phyloP scores from a whole-genome alignment of 495 filamentous ascomycete species.

The Aspergillus asperescens region DNA sequence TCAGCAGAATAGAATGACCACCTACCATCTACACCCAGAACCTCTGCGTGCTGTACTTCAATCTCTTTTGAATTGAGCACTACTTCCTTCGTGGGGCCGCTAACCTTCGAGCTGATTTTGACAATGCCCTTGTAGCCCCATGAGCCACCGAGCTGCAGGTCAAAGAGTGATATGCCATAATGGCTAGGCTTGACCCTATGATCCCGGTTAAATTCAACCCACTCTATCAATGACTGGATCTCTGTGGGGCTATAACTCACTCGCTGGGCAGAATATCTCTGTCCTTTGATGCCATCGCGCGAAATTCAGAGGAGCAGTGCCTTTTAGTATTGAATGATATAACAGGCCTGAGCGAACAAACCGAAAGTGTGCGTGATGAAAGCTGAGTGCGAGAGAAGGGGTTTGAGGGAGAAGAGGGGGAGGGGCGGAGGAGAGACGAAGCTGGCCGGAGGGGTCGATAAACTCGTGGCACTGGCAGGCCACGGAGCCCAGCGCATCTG shows the following conservation, averaged over 20 bases:
- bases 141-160: conserved; percentile 62
- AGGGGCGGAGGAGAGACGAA: conserved; percentile 20
- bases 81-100: conserved; percentile 60
- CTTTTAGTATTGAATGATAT: conserved; percentile 19
- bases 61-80: conserved; percentile 61
- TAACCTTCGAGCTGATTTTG: conserved; percentile 56
- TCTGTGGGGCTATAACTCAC: conserved; percentile 28
- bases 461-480: conserved; percentile 20
- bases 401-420: conserved; percentile 12
- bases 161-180: conserved; percentile 76
- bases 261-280: conserved; percentile 50
- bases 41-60: conserved; percentile 34
- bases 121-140: conserved; percentile 85
- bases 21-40: conserved; percentile 31
- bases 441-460: conserved; percentile 23
- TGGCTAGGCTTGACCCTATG: conserved; percentile 74
- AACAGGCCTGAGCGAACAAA: conserved; percentile 17
- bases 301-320: conserved; percentile 38
- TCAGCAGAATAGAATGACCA: not conserved
- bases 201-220: not conserved
- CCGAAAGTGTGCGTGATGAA: conserved; percentile 19
- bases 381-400: conserved; percentile 24
- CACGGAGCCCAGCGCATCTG: conserved; percentile 26
- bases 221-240: not conserved
- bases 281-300: conserved; percentile 42